phyloP scores from a whole-genome alignment of 139 green algal genomes.

The Coccomyxa sp. region DNA sequence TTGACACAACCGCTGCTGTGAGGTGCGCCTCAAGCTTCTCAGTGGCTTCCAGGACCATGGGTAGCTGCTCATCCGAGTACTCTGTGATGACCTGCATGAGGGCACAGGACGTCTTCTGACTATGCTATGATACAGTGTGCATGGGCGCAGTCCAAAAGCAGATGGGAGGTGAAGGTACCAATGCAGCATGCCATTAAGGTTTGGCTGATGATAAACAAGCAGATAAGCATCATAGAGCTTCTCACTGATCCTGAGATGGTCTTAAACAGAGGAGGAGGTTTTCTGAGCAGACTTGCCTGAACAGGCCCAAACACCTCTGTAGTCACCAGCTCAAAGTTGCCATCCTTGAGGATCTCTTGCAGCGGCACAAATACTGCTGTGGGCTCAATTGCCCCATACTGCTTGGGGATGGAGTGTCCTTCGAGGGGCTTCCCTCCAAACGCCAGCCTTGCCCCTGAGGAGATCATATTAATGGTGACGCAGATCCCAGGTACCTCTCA shows the following conservation, averaged over 20 bases:
- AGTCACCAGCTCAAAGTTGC: slow-evolving; percentile 73
- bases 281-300: slow-evolving; percentile 74
- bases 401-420: slow-evolving; percentile 82
- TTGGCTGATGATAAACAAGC: background rate
- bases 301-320: slow-evolving; percentile 97
- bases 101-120: background rate
- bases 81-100: slow-evolving; percentile 87
- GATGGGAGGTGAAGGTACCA: background rate
- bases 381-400: slow-evolving; percentile 91
- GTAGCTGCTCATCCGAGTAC: slow-evolving; percentile 71
- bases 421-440: slow-evolving; percentile 83
- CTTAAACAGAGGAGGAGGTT: background rate
- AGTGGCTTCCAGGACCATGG: slow-evolving; percentile 72
- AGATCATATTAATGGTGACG: background rate
- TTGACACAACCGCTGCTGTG: slow-evolving; percentile 81
- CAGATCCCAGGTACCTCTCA: background rate
- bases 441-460: slow-evolving; percentile 67
- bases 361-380: slow-evolving; percentile 94
- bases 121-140: background rate
- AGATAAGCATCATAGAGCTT: background rate
- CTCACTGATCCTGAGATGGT: background rate
- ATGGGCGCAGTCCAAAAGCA: background rate
- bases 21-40: slow-evolving; percentile 92
- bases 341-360: slow-evolving; percentile 54
- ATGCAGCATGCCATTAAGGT: background rate